phyloP scores from a whole-genome alignment of 768 basidiomycete species.

The Leccinum variicolor region DNA sequence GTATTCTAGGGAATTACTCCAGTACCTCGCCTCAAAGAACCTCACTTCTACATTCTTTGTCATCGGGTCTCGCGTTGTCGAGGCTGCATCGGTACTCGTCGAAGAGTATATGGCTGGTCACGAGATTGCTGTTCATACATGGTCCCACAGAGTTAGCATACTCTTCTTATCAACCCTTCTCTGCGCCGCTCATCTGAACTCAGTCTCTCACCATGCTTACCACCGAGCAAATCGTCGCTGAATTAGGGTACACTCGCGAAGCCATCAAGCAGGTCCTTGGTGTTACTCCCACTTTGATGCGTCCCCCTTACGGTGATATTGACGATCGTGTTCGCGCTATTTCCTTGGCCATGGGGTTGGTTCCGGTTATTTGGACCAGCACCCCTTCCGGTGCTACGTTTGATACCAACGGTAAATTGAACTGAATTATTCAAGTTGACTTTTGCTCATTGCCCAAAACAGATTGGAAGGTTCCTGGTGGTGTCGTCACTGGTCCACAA shows the following conservation, averaged over 20 bases:
- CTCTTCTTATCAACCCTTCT: background rate
- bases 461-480: conserved; percentile 90
- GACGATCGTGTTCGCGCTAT: conserved; percentile 95
- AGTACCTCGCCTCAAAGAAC: conserved; percentile 62
- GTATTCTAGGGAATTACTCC: conserved; percentile 54
- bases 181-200: conserved; percentile 12
- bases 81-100: conserved; percentile 68
- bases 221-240: conserved; percentile 85
- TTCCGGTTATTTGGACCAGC: conserved; percentile 88
- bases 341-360: conserved; percentile 84
- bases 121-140: conserved; percentile 85
- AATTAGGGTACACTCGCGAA: conserved; percentile 89
- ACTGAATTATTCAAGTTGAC: background rate
- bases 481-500: conserved; percentile 60
- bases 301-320: conserved; percentile 82
- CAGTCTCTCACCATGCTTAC: conserved; percentile 68
- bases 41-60: conserved; percentile 89
- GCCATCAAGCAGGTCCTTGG: conserved; percentile 75
- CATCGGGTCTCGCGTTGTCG: conserved; percentile 80
- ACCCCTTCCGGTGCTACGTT: conserved; percentile 52
- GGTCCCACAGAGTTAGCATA: conserved; percentile 70
- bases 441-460: conserved; percentile 12
- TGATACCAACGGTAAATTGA: conserved; percentile 64
- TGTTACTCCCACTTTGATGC: conserved; percentile 75
- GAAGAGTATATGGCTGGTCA: conserved; percentile 80